Evolutionary conservation across 441 rosid species (phyloP).

Genomic region (Erodium texanum): DNA sequence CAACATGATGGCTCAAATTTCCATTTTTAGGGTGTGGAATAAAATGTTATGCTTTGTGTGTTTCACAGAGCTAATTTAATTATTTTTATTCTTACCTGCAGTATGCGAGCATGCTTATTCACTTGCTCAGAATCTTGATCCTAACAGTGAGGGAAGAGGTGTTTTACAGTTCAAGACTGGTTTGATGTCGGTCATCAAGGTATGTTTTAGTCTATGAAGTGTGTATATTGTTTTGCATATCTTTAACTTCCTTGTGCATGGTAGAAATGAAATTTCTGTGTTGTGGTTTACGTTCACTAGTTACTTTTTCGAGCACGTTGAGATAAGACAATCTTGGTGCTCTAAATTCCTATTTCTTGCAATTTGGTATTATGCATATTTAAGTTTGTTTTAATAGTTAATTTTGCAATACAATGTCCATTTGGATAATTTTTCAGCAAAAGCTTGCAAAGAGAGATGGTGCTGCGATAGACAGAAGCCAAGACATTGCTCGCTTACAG

Average conservation of each 20-base stretch:
- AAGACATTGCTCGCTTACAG: slow-evolving; percentile 63
- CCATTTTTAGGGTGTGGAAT: not conserved
- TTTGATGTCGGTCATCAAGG: slow-evolving; percentile 92
- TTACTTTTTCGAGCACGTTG: not conserved
- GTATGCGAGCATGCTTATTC: slow-evolving; percentile 97
- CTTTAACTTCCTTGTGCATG: not conserved
- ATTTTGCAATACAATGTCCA: not conserved
- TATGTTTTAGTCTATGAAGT: slow-evolving; percentile 19
- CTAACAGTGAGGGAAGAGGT: slow-evolving; percentile 95
- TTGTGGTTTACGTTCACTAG: not conserved
- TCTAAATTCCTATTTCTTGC: not conserved
- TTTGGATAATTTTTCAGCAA: slow-evolving; percentile 54
- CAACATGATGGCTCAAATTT: not conserved
- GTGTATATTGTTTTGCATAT: not conserved
- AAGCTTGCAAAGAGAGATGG: slow-evolving; percentile 84
- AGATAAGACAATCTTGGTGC: not conserved
- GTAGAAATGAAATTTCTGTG: not conserved
- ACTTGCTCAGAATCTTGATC: slow-evolving; percentile 91
- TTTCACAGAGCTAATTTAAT: slow-evolving; percentile 7
- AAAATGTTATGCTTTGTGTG: not conserved
- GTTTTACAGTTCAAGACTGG: slow-evolving; percentile 96
- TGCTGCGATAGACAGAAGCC: slow-evolving; percentile 80
- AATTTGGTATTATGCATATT: not conserved
- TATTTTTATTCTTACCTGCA: slow-evolving; percentile 28
- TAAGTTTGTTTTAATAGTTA: not conserved